Base-by-base conservation (phyloP, 768 basidiomycete species). In the Boletus sp. region DNA sequence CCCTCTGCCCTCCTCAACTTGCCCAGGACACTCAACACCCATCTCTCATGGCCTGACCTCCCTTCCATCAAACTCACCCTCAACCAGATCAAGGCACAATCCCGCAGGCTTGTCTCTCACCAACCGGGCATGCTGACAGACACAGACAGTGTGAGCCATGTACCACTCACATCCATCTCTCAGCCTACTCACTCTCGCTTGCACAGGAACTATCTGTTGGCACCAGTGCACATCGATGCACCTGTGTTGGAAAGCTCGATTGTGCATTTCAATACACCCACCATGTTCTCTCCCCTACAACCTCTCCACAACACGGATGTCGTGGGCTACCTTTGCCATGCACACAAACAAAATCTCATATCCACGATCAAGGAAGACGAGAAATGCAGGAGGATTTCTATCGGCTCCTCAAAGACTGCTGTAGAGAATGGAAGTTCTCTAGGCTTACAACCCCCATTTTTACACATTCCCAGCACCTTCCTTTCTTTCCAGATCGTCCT, bases 231-330 rank as follows among this genome's bases (percentile, higher is more conserved):
- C 24, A 3, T 24, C 24, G 24, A 24, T 24, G 90, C 90, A 1
- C 85, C 94, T 15, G 86, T 90, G 1, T 79, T 98, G 12, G 84
- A 86, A 8, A 83, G 79, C 62, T 89, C 89, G 0, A 94, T 98
- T 55, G 89, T 90, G 7, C 84, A 90, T 59, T 75, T 94, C 59
- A 90, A 93, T 67, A 85, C 90, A 4, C 76, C 86, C 1, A 78
- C 89, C 5, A 95, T 91, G 0, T 96, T 94, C 71, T 84, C 89
- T 28, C 92, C 92, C 1, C 78, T 95, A n/a, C 91, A 94, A 66
- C 90, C 93, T 4, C 80, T 95, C n/a, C 87, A 90, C 65, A 94
- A 97, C 75, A 94, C 91, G 0, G 94, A 97, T 68, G 90, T 96
- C 49, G 85, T 89, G 36, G 92, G 92, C n/a, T 95, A 91, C 69